These are phyloP conservation scores for Cladosporium sp. DNA, from an alignment of 2,329 filamentous ascomycete species.

Conservation along the genomic window DNA sequence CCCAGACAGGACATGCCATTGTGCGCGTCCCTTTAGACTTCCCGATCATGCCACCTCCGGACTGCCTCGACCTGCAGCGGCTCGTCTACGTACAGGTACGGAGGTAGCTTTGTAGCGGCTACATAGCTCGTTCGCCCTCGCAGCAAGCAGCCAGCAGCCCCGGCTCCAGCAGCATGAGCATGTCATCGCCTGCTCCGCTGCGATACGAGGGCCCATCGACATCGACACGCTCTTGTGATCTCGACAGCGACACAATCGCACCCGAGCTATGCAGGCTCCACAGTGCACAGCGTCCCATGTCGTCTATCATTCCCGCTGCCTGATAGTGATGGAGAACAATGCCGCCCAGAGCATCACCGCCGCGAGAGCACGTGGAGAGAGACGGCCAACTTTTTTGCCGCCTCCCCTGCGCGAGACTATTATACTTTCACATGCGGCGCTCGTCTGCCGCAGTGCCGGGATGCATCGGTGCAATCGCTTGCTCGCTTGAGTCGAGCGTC, in stretches of 20 bases:
- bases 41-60: conserved; percentile 12
- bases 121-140: conserved; percentile 3
- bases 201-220: conserved; percentile 17
- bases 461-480: neutral
- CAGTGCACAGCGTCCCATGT: neutral
- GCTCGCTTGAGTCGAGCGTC: conserved; percentile 1
- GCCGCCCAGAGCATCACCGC: conserved; percentile 5
- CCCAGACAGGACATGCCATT: neutral
- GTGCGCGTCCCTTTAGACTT: conserved; percentile 14
- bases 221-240: neutral
- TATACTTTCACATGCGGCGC: conserved; percentile 14
- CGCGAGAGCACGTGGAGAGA: conserved; percentile 11
- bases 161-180: conserved; percentile 8
- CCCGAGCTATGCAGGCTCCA: conserved; percentile 3
- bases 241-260: neutral
- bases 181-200: conserved; percentile 11
- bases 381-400: conserved; percentile 14
- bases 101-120: conserved; percentile 6
- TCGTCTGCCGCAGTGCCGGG: conserved; percentile 15
- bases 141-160: conserved; percentile 5
- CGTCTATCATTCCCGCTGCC: neutral
- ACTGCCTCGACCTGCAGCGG: conserved; percentile 12
- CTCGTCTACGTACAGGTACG: neutral
- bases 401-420: conserved; percentile 16
- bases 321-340: neutral